Conservation (phyloP, 2,329 filamentous ascomycete genomes). For the Zymoseptoria brevis region DNA sequence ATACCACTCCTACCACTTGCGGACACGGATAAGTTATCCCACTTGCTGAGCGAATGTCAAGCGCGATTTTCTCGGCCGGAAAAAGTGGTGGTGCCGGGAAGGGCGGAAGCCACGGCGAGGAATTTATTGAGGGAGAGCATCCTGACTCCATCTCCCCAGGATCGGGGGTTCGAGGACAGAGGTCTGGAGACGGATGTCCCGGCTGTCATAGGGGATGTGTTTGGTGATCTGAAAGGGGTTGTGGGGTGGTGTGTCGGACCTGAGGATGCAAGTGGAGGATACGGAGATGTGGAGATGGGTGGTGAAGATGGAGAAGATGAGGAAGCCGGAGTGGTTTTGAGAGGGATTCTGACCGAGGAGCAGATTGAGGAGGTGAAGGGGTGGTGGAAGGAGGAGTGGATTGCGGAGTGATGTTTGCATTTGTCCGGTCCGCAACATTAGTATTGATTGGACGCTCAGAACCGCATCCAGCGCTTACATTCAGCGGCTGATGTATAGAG, state of each 20-base stretch:
- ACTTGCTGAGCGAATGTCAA: conserved; percentile 17
- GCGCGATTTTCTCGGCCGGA: conserved; percentile 4
- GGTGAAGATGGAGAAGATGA: conserved; percentile 19
- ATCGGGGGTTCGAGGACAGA: no score
- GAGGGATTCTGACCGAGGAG: conserved; percentile 22
- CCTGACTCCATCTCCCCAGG: no score
- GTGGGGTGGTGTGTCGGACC: background rate
- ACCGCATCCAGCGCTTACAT: no score
- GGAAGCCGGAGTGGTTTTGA: conserved; percentile 18
- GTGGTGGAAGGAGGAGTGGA: conserved; percentile 33
- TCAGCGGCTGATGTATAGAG: no score
- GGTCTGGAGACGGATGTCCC: background rate
- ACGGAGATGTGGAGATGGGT: conserved; percentile 17
- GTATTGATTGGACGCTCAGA: no score
- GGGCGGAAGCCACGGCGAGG: conserved; percentile 3
- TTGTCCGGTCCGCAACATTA: no score
- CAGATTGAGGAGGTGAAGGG: conserved; percentile 27
- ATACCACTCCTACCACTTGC: conserved; percentile 24
- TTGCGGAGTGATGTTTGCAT: conserved; percentile 16
- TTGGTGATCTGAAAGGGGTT: background rate
- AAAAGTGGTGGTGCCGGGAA: conserved; percentile 17
- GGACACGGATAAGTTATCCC: conserved; percentile 14
- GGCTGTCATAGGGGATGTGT: background rate
- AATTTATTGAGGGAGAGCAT: background rate
- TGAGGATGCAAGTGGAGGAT: conserved; percentile 2